Base-by-base conservation (phyloP, 202 grass and related monocot genomes). In the Carex sylvatica region DNA sequence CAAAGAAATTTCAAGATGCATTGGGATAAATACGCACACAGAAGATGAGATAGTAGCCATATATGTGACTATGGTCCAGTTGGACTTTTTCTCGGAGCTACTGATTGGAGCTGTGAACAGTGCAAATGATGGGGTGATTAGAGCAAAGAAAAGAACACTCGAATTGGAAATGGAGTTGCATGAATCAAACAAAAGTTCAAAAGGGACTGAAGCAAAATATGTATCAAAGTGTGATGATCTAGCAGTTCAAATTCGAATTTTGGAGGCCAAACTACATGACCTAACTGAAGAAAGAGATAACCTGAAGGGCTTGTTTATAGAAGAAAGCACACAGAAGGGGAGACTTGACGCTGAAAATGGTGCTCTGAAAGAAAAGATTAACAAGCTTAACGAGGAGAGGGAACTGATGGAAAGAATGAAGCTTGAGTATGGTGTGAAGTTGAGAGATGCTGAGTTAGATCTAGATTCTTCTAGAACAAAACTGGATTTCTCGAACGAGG, bases 181-280 rank as follows among this genome's bases (percentile, higher is more conserved):
- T 60, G 83, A 89, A 13, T 87, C 92, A 82, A 90, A 86, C 44
- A 93, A 85, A 94, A 84, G 79, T 81, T 79, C 79, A 30, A 91
- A 84, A 89, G 92, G 92, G 74, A 88, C 65, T 86, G 89, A 90
- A 88, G 89, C 86, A 76, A 84, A 74, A 87, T 95, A 87, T 84
- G 78, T 90, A 82, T 83, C 80, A 26, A 98, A 87, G 80, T 98
- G 87, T 79, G 89, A 98, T 85, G 89, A 91, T 88, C 62, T 95
- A 52, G 83, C 78, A 65, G 81, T 90, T 81, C 90, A 88, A 78
- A 91, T 87, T 63, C 87, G 87, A 90, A 92, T 92, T 89, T 79
- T 93, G 80, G 89, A 93, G 90, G 96, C 91, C 75, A 93, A 99
- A 79, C 58, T 95, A 19, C 78, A 95, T 78, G 92, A 90, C 82